Evolutionary conservation across 139 green algal species (phyloP).

Genomic region (Volvox reticuliferus): DNA sequence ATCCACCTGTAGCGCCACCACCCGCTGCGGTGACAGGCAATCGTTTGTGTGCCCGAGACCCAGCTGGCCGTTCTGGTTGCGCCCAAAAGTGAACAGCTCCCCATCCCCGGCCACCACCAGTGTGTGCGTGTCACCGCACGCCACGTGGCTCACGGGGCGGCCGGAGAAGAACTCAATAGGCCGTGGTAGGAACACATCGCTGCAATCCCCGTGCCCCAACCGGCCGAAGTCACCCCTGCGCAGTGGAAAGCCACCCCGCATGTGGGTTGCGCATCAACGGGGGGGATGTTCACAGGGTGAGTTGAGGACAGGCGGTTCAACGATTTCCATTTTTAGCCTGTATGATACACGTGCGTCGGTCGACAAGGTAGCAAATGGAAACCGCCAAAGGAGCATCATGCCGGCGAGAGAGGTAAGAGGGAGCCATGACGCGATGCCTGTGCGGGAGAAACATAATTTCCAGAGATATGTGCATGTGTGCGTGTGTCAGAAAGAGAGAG

Average conservation of each 20-base stretch:
- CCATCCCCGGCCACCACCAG: constrained; percentile 73
- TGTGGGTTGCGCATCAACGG: too few relatives aligned
- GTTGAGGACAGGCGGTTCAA: too few relatives aligned
- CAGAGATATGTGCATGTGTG: too few relatives aligned
- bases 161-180: constrained; percentile 75
- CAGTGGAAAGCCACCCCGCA: too few relatives aligned
- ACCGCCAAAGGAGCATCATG: too few relatives aligned
- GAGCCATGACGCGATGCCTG: too few relatives aligned
- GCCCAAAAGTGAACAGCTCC: constrained; percentile 79
- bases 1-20: constrained; percentile 74
- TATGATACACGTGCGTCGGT: too few relatives aligned
- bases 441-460: too few relatives aligned
- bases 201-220: constrained; percentile 83
- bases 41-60: constrained; percentile 82
- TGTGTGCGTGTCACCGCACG: constrained; percentile 94
- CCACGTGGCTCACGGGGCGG: constrained; percentile 61
- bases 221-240: constrained; percentile 90
- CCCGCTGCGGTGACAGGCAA: constrained; percentile 64
- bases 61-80: constrained; percentile 91
- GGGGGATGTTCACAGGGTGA: too few relatives aligned
- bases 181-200: constrained; percentile 85
- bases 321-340: too few relatives aligned
- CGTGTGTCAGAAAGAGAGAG: too few relatives aligned
- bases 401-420: background rate
- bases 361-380: too few relatives aligned